These are phyloP conservation scores for Triangularia verruculosa DNA, from an alignment of 2,329 filamentous ascomycete species.

Conservation along the genomic window DNA sequence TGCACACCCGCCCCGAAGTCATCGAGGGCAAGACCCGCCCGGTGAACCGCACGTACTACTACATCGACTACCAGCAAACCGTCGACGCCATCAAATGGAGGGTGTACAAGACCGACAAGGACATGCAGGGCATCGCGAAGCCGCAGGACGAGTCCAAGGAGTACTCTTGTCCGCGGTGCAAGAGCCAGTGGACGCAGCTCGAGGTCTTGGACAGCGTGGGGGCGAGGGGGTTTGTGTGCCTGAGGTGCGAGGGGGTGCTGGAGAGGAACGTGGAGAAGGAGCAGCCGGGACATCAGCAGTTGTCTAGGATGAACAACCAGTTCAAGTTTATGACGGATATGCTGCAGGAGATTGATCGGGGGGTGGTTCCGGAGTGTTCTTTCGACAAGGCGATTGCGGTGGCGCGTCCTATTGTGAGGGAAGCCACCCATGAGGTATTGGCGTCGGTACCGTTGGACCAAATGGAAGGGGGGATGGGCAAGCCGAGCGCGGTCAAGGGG, in stretches of 20 bases:
- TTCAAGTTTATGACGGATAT: conserved; percentile 76
- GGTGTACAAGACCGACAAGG: conserved; percentile 81
- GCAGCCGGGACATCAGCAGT: conserved; percentile 68
- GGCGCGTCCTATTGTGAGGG: conserved; percentile 62
- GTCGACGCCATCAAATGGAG: conserved; percentile 97
- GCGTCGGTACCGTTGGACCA: conserved; percentile 57
- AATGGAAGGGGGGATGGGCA: conserved; percentile 37
- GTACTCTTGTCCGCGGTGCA: conserved; percentile 78
- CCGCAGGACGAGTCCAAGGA: conserved; percentile 87
- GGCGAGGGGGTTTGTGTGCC: conserved; percentile 73
- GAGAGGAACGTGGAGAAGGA: conserved; percentile 64
- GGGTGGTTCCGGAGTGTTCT: conserved; percentile 69
- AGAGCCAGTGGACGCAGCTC: conserved; percentile 82
- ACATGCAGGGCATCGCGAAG: conserved; percentile 79
- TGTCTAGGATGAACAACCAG: conserved; percentile 72
- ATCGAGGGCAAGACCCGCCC: conserved; percentile 79
- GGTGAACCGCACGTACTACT: conserved; percentile 90
- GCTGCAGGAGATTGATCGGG: conserved; percentile 72
- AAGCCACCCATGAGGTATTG: conserved; percentile 63
- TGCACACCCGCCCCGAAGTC: conserved; percentile 74
- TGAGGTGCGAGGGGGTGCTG: conserved; percentile 67
- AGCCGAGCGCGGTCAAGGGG: conserved; percentile 68
- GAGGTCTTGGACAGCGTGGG: conserved; percentile 80
- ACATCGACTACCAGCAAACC: conserved; percentile 89
- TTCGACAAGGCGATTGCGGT: conserved; percentile 67